These are phyloP conservation scores for Trichomonas gallinae DNA, from an alignment of 208 protist species.

Conservation along the genomic window DNA sequence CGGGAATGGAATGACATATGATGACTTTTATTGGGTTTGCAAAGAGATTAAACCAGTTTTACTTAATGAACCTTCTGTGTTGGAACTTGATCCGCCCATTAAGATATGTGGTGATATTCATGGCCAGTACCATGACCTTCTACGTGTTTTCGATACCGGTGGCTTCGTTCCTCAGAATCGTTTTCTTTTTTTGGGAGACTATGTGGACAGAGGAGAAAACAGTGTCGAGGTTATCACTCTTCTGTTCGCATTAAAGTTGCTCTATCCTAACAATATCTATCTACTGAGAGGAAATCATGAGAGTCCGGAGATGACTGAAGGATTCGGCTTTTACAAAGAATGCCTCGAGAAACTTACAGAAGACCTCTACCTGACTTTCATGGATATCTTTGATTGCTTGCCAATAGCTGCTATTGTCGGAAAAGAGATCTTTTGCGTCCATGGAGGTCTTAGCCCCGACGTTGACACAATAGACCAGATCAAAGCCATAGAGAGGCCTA, in stretches of 20 bases:
- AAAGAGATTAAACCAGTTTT: background rate
- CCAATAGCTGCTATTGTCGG: background rate
- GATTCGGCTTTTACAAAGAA: slow-evolving; percentile 36
- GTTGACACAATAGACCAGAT: background rate
- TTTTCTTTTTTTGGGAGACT: slow-evolving; percentile 44
- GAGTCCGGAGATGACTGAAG: slow-evolving; percentile 29
- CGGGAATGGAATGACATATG: background rate
- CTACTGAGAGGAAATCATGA: slow-evolving; percentile 43
- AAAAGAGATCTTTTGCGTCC: background rate
- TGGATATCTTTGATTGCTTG: background rate
- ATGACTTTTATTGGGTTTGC: background rate
- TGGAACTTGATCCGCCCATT: background rate
- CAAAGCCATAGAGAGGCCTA: background rate
- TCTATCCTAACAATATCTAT: slow-evolving; percentile 32
- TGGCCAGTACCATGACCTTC: slow-evolving; percentile 41
- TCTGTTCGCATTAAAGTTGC: slow-evolving; percentile 34
- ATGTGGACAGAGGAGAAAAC: slow-evolving; percentile 39
- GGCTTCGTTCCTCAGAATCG: slow-evolving; percentile 9
- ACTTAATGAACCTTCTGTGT: background rate
- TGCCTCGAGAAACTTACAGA: slow-evolving; percentile 67
- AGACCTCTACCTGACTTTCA: background rate
- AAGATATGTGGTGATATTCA: slow-evolving; percentile 30
- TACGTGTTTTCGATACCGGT: slow-evolving; percentile 32
- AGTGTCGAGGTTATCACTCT: slow-evolving; percentile 36
- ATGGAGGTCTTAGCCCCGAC: background rate